Evolutionary conservation across 345 rosid genomes (phyloP), one percentile per base, ranked within the genome.

Genomic region (Streptanthus diversifolius): DNA sequence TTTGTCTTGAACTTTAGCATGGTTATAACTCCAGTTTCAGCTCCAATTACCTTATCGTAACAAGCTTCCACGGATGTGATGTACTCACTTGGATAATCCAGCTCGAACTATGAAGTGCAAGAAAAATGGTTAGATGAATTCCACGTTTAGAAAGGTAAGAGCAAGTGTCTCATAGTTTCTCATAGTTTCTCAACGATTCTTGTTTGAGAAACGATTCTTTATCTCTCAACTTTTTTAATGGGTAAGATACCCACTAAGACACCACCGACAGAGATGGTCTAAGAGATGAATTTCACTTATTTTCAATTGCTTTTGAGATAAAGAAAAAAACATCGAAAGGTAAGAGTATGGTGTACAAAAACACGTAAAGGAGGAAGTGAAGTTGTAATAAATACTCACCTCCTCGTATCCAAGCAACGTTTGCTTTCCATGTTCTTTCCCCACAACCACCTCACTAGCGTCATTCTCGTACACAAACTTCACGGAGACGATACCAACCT

Each of bases 1-100:
- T 70, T 70, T 5, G 55, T 70, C 64, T 58, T 56, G 33, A 70
- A 70, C 32, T 14, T 14, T 44, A 70, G 74, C 64, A 57, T 55
- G n/a, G 63, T 57, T 18, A 70, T 32, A 14, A 21, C 22, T 44
- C 41, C 64, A 8, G 56, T 12, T 41, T 45, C 27, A 57, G 30
- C 21, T 53, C 61, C 72, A 0, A 52, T 1, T 0, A 66, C 14
- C 21, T 21, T 66, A 41, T 56, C 65, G 8, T 56, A n/a, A 7
- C 44, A 57, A 24, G 47, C 74, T 5, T 57, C 41, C 22, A 70
- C 63, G 3, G 74, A 29, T 40, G 21, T 57, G 14, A 70, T 27
- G 32, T 55, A 58, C 24, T 58, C 74, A 19, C 35, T 14, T 21
- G 74, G 74, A 58, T 30, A 58, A 9, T 58, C 45, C 17, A 70